Evolutionary conservation across 148 eudicot species (phyloP).

Genomic region (Polygonum maritimum): DNA sequence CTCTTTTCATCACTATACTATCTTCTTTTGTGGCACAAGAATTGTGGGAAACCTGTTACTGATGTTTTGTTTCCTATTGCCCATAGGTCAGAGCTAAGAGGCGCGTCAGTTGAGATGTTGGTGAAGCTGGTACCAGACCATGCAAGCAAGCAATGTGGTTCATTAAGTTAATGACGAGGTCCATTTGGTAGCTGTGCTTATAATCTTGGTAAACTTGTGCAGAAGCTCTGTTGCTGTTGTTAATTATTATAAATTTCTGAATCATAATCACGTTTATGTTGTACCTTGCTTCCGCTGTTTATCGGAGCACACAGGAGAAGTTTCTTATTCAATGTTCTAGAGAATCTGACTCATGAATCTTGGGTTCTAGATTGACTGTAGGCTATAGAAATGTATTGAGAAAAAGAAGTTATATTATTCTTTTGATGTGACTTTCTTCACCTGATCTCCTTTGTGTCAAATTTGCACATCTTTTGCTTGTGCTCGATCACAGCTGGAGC

Average conservation of each 20-base stretch:
- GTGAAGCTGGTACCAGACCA: slow-evolving; percentile 11
- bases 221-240: background rate
- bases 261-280: slow-evolving; percentile 1
- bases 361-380: slow-evolving; percentile 2
- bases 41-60: background rate
- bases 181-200: background rate
- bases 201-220: slow-evolving; percentile 4
- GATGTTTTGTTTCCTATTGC: background rate
- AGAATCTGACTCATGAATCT: slow-evolving; percentile 4
- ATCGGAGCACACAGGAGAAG: background rate
- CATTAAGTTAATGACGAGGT: background rate
- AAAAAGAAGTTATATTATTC: background rate
- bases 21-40: background rate
- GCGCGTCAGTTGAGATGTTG: too few species aligned
- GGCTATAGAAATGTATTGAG: slow-evolving; percentile 8
- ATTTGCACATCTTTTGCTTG: background rate
- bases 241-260: background rate
- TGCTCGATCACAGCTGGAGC: too few species aligned
- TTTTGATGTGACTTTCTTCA: background rate
- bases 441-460: background rate
- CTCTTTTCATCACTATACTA: background rate
- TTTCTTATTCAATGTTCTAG: slow-evolving; percentile 3
- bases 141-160: slow-evolving; percentile 13
- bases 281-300: background rate
- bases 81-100: too few species aligned